These are phyloP conservation scores for Dysphania ambrosioides DNA, from an alignment of 148 eudicot genomes.

Conservation along the genomic window DNA sequence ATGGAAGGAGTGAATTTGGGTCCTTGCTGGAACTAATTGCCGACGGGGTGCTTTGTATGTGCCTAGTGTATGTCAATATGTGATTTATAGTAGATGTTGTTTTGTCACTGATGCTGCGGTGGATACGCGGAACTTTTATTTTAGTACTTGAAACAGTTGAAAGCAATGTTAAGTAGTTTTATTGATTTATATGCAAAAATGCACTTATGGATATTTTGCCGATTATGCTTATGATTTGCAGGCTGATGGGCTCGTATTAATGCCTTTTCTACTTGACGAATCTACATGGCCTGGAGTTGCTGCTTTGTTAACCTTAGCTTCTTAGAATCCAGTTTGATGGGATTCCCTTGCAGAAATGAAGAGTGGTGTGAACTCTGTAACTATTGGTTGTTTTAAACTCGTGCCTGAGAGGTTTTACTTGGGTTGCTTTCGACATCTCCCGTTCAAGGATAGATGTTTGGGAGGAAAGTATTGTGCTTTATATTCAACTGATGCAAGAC, in stretches of 20 bases:
- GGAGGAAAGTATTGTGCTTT: slow-evolving; percentile 31
- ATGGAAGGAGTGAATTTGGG: background rate
- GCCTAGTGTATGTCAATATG: background rate
- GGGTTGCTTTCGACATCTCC: slow-evolving; percentile 16
- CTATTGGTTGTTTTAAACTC: slow-evolving; percentile 25
- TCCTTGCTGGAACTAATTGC: background rate
- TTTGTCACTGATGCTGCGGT: background rate
- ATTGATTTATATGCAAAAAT: background rate
- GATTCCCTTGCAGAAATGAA: slow-evolving; percentile 44
- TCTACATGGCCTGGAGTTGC: slow-evolving; percentile 31
- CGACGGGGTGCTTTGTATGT: background rate
- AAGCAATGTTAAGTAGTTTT: background rate
- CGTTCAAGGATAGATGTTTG: slow-evolving; percentile 15
- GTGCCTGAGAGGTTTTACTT: slow-evolving; percentile 21
- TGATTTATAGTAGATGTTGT: background rate
- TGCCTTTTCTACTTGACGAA: slow-evolving; percentile 20
- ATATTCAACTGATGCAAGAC: slow-evolving; percentile 42
- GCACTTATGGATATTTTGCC: background rate
- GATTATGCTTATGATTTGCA: slow-evolving; percentile 19
- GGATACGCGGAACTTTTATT: too few relatives aligned
- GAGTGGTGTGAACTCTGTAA: slow-evolving; percentile 35
- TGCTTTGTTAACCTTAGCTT: slow-evolving; percentile 9
- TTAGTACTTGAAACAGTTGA: too few relatives aligned
- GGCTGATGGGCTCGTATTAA: slow-evolving; percentile 34
- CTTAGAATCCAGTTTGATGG: slow-evolving; percentile 38